Percentiles rank a stretch among this genome's conserved stretches.
These are phyloP conservation scores for Corinectria fuckeliana DNA, from an alignment of 2,329 filamentous ascomycete species.

Conservation along the genomic window DNA sequence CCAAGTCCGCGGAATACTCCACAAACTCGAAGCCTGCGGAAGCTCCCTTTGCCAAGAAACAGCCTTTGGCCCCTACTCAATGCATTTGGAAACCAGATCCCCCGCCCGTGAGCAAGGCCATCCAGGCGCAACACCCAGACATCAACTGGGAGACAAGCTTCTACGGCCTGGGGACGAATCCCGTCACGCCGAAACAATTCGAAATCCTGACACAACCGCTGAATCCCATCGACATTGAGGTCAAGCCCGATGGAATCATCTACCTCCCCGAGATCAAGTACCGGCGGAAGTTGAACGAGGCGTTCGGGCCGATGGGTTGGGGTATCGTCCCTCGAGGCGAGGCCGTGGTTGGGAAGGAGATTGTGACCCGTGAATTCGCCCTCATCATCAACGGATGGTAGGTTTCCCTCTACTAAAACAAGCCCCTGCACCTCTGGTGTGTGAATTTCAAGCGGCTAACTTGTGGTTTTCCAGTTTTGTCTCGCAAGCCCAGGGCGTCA, in stretches of 20 bases:
- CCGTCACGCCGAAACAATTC: conserved; percentile 74
- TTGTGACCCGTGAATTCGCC: conserved; percentile 89
- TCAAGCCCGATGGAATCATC: conserved; percentile 96
- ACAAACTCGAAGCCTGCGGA: neutral
- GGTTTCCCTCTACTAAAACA: conserved; percentile 36
- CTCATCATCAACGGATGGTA: conserved; percentile 88
- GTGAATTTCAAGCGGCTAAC: neutral
- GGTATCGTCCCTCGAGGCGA: conserved; percentile 88
- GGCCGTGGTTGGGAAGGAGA: conserved; percentile 80
- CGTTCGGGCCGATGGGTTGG: conserved; percentile 96
- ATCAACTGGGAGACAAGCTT: conserved; percentile 85
- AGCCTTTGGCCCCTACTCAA: no score
- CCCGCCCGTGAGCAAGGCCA: conserved; percentile 16
- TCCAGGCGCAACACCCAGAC: conserved; percentile 21
- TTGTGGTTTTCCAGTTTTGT: conserved; percentile 70
- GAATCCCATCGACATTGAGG: conserved; percentile 80
- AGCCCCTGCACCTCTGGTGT: neutral
- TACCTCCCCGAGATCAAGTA: conserved; percentile 99
- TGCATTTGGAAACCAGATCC: conserved; percentile 3
- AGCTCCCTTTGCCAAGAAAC: no score
- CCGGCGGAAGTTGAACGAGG: conserved; percentile 83
- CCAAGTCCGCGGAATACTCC: neutral
- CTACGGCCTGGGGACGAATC: conserved; percentile 74
- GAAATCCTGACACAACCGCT: conserved; percentile 73
- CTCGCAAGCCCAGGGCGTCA: conserved; percentile 90